Evolutionary conservation across 192 early-diverging fungal species (phyloP).

Genomic region (Mortierella alpina): DNA sequence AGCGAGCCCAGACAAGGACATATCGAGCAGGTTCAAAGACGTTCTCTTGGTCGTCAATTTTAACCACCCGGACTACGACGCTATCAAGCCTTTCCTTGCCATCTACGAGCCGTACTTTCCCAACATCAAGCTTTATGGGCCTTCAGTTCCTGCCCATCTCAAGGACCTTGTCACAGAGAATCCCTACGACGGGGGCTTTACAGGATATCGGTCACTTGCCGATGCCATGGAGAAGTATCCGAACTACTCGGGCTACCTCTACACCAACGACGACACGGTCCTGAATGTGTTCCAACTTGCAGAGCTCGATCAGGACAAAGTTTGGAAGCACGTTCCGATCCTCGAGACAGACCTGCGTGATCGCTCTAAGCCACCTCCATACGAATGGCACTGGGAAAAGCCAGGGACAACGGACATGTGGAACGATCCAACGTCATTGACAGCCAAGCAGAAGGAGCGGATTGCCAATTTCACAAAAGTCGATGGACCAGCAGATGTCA

Average conservation of each 20-base stretch:
- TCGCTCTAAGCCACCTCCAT: background rate
- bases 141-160: background rate
- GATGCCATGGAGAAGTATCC: slow-evolving; percentile 7
- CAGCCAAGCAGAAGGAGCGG: no score
- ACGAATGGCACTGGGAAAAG: background rate
- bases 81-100: slow-evolving; percentile 5
- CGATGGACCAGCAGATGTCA: no score
- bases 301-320: slow-evolving; percentile 1
- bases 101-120: slow-evolving; percentile 9
- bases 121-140: slow-evolving; percentile 6
- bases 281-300: slow-evolving; percentile 2
- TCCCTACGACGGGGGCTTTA: background rate
- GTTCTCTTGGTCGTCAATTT: slow-evolving; percentile 13
- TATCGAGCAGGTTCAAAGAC: background rate
- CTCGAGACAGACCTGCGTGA: background rate
- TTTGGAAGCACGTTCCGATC: background rate
- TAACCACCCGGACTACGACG: slow-evolving; percentile 12
- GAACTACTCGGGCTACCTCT: slow-evolving; percentile 1
- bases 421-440: no score
- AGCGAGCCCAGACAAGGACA: background rate
- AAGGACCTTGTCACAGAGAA: background rate
- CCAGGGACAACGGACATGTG: no score
- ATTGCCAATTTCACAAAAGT: no score
- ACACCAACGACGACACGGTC: slow-evolving; percentile 11
- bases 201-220: background rate